phyloP scores from a whole-genome alignment of 2,329 filamentous ascomycete genomes.

The Sporothrix globosa region DNA sequence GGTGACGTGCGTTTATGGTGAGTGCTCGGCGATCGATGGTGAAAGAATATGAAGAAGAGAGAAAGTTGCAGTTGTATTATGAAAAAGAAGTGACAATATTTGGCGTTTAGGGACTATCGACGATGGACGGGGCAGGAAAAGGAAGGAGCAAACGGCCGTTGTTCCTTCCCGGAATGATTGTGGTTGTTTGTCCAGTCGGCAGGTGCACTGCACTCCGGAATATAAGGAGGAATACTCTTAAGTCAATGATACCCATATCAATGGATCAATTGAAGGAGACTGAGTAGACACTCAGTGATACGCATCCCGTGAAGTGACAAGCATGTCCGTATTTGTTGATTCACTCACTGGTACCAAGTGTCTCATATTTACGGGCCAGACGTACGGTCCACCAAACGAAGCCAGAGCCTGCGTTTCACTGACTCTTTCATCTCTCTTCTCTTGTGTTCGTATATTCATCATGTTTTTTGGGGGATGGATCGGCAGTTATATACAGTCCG shows the following conservation, averaged over 20 bases:
- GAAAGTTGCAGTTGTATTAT: not conserved
- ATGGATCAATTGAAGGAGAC: too few species aligned
- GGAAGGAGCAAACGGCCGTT: constrained; percentile 16
- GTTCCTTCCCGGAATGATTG: not conserved
- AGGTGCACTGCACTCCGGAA: too few species aligned
- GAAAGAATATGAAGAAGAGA: not conserved
- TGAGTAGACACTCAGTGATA: not conserved
- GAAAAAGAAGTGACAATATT: not conserved
- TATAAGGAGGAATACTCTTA: too few species aligned
- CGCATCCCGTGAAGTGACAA: not conserved
- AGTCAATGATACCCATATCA: too few species aligned
- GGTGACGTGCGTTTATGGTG: not conserved
- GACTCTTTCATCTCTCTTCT: too few species aligned
- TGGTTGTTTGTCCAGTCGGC: not conserved
- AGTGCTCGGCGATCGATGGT: not conserved
- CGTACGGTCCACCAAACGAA: too few species aligned
- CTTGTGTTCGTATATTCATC: not conserved
- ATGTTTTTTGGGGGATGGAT: not conserved
- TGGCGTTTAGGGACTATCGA: not conserved
- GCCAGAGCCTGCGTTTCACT: not conserved
- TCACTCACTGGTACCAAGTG: not conserved
- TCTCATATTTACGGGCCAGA: too few species aligned
- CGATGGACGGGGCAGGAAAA: not conserved
- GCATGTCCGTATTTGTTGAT: not conserved
- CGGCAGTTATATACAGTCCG: constrained; percentile 20